Base-by-base conservation (phyloP, 257 asterid species). In the Asclepias syriaca region DNA sequence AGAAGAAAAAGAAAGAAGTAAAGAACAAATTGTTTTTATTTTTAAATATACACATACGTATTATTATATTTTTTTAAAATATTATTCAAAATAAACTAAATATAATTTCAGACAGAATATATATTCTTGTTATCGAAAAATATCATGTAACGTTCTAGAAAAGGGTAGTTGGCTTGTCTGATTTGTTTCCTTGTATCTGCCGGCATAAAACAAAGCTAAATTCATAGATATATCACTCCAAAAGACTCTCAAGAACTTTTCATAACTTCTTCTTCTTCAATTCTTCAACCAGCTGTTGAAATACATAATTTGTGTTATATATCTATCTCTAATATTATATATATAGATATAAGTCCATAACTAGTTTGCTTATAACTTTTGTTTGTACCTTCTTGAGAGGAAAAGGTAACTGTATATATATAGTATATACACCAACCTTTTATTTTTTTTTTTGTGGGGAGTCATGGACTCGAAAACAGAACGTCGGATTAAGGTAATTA, bases 401-500 rank as follows among this genome's bases (percentile, higher is more conserved):
- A 58, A 59, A 13, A 56, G 0, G 32, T 27, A 27, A 3, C 4
- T 1, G 40, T 27, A 0, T 59, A 3, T 22, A 8, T 57, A 15
- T 43, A 43, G 11, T 8, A 43, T 43, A 58, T 58, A 58, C 8
- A 58, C 40, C 43, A 12, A 32, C 46, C 0, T 43, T 43, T 43
- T 29, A 2, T 29, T 7, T 43, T 9, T 43, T 43, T 43, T 43
- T 43, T 1, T 1, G 48, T 8, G 48, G 46, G 48, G 46, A 18
- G 27, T 18, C 37, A 73, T 74, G 82, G 87, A 78, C 69, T 74
- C 87, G 4, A 51, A 21, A 61, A 80, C 82, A 73, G 80, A 84
- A 67, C 85, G 85, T 19, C 87, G 90, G 51, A 78, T 87, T 64
- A 80, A 73, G 32, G 70, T 72, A 16, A 56, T 85, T 68, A 69